A percentile compares a stretch with the other conserved stretches of the same genome.
phyloP scores from a whole-genome alignment of 257 asterid genomes.

The Jacaranda copaia region DNA sequence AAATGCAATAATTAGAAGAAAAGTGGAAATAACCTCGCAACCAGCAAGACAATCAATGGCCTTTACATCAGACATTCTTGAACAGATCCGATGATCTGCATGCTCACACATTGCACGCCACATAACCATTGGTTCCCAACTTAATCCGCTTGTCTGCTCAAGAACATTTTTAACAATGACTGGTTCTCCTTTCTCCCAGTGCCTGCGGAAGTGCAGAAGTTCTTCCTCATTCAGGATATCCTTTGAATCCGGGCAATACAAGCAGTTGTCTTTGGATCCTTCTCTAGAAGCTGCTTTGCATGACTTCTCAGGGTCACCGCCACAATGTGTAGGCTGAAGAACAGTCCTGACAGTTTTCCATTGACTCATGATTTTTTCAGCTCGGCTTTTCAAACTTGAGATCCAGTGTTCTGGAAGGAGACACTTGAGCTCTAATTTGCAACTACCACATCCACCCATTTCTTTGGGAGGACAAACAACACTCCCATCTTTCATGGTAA shows the following conservation, averaged over 20 bases:
- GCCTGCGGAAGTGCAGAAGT: slow-evolving; percentile 68
- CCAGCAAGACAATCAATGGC: slow-evolving; percentile 90
- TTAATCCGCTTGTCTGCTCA: slow-evolving; percentile 73
- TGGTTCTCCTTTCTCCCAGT: slow-evolving; percentile 93
- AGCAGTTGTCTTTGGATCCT: slow-evolving; percentile 56
- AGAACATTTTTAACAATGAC: slow-evolving; percentile 78
- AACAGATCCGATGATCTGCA: slow-evolving; percentile 43
- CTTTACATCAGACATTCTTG: slow-evolving; percentile 71
- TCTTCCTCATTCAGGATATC: slow-evolving; percentile 56
- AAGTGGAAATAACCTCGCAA: slow-evolving; percentile 71
- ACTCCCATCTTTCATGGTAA: slow-evolving; percentile 43
- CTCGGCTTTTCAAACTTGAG: slow-evolving; percentile 56
- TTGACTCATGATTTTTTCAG: slow-evolving; percentile 46
- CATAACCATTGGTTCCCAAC: slow-evolving; percentile 99
- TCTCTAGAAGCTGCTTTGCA: slow-evolving; percentile 57
- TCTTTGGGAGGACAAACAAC: slow-evolving; percentile 72
- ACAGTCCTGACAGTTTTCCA: slow-evolving; percentile 26
- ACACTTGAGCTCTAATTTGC: slow-evolving; percentile 73
- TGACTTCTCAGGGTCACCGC: slow-evolving; percentile 41
- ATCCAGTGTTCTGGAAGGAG: slow-evolving; percentile 81
- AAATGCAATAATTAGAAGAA: slow-evolving; percentile 17
- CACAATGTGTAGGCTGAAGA: slow-evolving; percentile 31
- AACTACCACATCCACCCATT: slow-evolving; percentile 83
- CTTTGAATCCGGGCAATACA: slow-evolving; percentile 68
- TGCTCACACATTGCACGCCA: slow-evolving; percentile 87